Conservation (phyloP, 225 moss, liverwort and hornwort species). For the Polytrichum commune region DNA sequence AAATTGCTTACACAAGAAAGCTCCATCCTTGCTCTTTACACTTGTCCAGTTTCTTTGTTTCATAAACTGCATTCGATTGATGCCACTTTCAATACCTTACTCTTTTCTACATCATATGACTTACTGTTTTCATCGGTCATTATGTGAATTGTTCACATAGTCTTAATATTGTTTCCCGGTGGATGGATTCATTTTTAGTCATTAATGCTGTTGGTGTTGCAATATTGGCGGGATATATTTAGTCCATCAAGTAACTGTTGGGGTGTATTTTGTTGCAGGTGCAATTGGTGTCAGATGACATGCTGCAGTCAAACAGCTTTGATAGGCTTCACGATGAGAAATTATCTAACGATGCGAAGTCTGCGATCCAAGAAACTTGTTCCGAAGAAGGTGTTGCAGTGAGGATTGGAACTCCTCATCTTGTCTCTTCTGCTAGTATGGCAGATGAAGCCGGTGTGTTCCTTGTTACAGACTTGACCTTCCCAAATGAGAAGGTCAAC, state of each 20-base stretch:
- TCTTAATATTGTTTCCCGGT: too few relatives aligned
- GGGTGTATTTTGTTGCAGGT: constrained; percentile 20
- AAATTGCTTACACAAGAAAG: neutral
- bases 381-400: constrained; percentile 19
- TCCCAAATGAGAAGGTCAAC: neutral
- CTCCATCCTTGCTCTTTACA: too few relatives aligned
- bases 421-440: constrained; percentile 24
- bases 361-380: constrained; percentile 13
- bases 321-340: neutral
- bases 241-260: neutral
- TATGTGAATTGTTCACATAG: neutral
- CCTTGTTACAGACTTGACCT: constrained; percentile 33
- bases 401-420: constrained; percentile 16
- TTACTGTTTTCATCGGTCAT: too few relatives aligned
- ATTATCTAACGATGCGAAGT: constrained; percentile 23
- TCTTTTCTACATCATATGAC: neutral
- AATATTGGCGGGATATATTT: neutral
- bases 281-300: constrained; percentile 44
- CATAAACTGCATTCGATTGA: neutral
- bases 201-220: neutral
- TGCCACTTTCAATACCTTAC: neutral
- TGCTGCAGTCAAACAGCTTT: constrained; percentile 1
- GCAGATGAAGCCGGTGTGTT: neutral
- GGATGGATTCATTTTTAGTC: neutral
- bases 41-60: neutral